A percentile compares a stretch with the other conserved stretches of the same genome.
phyloP scores from a whole-genome alignment of 2,329 filamentous ascomycete genomes.

The Talaromyces sp. region DNA sequence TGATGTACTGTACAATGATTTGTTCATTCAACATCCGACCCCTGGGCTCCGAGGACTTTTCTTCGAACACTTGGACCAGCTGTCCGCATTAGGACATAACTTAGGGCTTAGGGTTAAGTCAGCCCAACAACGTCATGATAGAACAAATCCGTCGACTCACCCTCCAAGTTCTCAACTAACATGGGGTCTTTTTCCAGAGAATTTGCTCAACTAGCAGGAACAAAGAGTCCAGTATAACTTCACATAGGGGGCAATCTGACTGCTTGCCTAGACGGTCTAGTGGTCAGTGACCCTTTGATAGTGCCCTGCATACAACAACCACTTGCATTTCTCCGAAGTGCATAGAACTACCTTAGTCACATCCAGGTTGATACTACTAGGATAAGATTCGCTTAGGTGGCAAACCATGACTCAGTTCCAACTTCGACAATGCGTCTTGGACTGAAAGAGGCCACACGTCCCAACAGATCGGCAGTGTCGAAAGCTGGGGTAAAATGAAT shows the following conservation, averaged over 20 bases:
- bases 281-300: background rate
- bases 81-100: background rate
- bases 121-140: background rate
- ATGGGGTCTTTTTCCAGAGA: background rate
- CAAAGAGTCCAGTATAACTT: background rate
- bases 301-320: background rate
- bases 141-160: too few species aligned
- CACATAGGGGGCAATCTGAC: background rate
- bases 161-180: background rate
- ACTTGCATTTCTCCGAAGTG: background rate
- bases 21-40: background rate
- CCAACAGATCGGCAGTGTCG: background rate
- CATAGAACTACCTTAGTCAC: background rate
- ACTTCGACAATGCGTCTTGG: background rate
- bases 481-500: slow-evolving; percentile 6
- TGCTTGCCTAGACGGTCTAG: background rate
- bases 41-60: background rate
- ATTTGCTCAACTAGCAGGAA: background rate
- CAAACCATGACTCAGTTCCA: background rate
- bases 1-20: background rate
- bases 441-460: background rate
- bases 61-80: background rate
- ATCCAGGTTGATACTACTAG: background rate
- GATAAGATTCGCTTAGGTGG: background rate
- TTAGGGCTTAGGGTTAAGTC: background rate